Conservation (phyloP, 768 basidiomycete genomes). For the Serendipita sp. region DNA sequence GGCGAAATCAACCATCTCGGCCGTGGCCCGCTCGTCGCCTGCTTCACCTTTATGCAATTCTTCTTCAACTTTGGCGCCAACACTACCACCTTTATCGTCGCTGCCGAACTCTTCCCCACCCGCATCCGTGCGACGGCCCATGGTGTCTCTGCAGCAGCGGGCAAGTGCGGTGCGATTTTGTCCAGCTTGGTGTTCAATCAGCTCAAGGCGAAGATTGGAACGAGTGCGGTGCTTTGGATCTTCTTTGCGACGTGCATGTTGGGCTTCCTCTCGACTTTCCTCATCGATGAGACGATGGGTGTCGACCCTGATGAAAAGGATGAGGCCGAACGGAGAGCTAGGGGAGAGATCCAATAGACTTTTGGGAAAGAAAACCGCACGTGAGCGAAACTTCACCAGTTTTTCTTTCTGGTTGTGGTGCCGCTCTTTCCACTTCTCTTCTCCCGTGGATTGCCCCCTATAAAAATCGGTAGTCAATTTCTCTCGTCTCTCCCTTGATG, state of each 20-base stretch:
- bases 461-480: too few species aligned
- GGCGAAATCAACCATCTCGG: slow-evolving; percentile 42
- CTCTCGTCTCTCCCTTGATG: too few species aligned
- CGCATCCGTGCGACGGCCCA: slow-evolving; percentile 58
- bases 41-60: slow-evolving; percentile 61
- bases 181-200: slow-evolving; percentile 59
- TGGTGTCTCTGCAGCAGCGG: slow-evolving; percentile 56
- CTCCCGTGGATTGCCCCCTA: too few species aligned
- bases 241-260: neutral
- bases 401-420: neutral
- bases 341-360: neutral
- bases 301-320: slow-evolving; percentile 5
- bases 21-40: slow-evolving; percentile 48
- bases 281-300: slow-evolving; percentile 6
- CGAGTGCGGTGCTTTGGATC: slow-evolving; percentile 49
- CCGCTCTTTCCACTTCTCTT: neutral
- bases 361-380: too few species aligned
- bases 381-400: too few species aligned
- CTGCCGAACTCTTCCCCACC: slow-evolving; percentile 70
- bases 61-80: slow-evolving; percentile 78
- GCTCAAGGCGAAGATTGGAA: slow-evolving; percentile 44
- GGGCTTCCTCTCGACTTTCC: neutral
- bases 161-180: slow-evolving; percentile 66
- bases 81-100: slow-evolving; percentile 39
- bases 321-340: neutral